Conservation (phyloP, 1,284 basidiomycete species). For the Rhodotorula sp. region DNA sequence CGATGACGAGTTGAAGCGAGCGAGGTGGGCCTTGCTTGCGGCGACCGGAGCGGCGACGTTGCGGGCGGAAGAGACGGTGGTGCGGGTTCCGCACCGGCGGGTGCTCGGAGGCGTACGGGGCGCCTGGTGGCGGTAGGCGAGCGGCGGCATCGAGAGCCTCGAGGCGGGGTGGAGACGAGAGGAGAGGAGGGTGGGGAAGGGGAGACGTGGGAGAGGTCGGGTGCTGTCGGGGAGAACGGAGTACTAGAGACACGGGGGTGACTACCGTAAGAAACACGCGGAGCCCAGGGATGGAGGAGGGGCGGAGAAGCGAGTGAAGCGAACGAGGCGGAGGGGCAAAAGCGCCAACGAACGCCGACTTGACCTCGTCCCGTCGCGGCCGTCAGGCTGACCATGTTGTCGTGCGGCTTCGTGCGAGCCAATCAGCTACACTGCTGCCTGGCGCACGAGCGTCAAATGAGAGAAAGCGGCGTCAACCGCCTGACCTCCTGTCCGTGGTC, state of each 20-base stretch:
- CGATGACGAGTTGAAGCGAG: not conserved
- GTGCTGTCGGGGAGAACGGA: not conserved
- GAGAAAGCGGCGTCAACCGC: too few relatives aligned
- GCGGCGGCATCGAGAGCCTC: not conserved
- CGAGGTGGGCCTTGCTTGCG: not conserved
- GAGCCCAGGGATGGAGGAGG: not conserved
- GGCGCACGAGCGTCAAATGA: too few relatives aligned
- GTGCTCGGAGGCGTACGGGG: not conserved
- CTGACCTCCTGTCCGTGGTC: too few relatives aligned
- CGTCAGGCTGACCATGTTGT: too few relatives aligned
- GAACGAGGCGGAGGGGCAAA: conserved; percentile 4
- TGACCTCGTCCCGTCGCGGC: not conserved
- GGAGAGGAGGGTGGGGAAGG: not conserved
- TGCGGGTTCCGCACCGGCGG: not conserved
- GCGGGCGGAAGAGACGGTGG: not conserved
- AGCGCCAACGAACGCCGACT: not conserved
- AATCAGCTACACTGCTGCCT: too few relatives aligned
- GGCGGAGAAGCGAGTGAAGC: not conserved
- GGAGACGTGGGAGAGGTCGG: not conserved
- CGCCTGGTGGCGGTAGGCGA: not conserved
- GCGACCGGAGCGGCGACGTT: too few relatives aligned
- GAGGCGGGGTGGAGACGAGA: too few relatives aligned
- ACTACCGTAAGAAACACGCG: not conserved
- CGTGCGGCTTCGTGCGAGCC: too few relatives aligned
- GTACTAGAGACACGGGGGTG: not conserved